A percentile compares a stretch with the other conserved stretches of the same genome.
These are phyloP conservation scores for Paecilomyces fulvus DNA, from an alignment of 2,329 filamentous ascomycete genomes.

Conservation along the genomic window DNA sequence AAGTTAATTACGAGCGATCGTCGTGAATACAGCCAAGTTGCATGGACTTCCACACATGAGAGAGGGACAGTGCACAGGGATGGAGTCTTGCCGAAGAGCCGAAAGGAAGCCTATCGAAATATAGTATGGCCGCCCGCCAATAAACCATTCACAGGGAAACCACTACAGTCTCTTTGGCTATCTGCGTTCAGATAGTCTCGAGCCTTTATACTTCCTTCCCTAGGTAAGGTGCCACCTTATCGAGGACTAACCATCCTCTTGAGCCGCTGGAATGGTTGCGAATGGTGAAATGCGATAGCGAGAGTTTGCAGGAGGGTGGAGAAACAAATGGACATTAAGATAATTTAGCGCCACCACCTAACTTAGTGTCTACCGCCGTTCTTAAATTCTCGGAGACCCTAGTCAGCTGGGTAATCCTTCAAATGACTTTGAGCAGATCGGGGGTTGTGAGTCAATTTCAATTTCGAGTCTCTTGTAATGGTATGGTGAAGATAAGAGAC, in stretches of 20 bases:
- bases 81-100: background rate
- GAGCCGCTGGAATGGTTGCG: background rate
- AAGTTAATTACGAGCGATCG: too few species aligned
- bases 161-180: background rate
- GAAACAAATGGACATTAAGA: background rate
- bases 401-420: background rate
- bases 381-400: background rate
- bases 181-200: background rate
- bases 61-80: background rate
- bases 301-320: background rate
- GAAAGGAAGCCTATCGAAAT: background rate
- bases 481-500: background rate
- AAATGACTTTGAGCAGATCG: background rate
- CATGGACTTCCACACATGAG: background rate
- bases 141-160: background rate
- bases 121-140: background rate
- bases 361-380: background rate
- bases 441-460: background rate
- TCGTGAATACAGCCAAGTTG: background rate
- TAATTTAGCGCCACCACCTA: background rate
- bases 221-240: background rate
- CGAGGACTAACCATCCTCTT: background rate
- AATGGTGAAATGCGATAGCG: background rate
- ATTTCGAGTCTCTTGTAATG: background rate
- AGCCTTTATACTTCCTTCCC: background rate